phyloP scores from a whole-genome alignment of 192 early-diverging fungal genomes.

The Mortierella claussenii region DNA sequence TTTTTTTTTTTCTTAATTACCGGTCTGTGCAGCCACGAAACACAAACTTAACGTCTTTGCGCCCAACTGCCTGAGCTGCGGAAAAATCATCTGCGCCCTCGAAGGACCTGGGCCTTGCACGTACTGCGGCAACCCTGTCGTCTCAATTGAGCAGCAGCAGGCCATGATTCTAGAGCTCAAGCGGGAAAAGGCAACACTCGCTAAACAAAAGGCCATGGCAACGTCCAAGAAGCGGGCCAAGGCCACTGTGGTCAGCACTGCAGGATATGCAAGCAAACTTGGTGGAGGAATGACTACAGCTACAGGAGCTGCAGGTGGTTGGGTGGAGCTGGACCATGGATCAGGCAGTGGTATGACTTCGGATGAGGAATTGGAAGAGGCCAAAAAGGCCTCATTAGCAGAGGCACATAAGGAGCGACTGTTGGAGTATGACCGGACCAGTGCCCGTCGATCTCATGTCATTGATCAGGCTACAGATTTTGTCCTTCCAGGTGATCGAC shows the following conservation, averaged over 20 bases:
- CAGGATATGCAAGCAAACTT: slow-evolving; percentile 60
- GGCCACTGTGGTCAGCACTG: slow-evolving; percentile 33
- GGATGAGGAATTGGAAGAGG: slow-evolving; percentile 56
- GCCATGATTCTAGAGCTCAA: slow-evolving; percentile 61
- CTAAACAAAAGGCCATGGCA: slow-evolving; percentile 33
- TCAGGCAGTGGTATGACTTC: slow-evolving; percentile 46
- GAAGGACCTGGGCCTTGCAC: slow-evolving; percentile 68
- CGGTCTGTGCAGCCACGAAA: slow-evolving; percentile 59
- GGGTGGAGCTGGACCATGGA: slow-evolving; percentile 11
- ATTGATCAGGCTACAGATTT: slow-evolving; percentile 66
- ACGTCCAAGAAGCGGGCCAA: slow-evolving; percentile 37
- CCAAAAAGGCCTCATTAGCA: slow-evolving; percentile 49
- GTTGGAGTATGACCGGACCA: slow-evolving; percentile 60
- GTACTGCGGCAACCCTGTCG: slow-evolving; percentile 62
- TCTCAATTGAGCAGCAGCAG: slow-evolving; percentile 64
- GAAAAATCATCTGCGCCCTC: slow-evolving; percentile 66
- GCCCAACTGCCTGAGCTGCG: slow-evolving; percentile 68
- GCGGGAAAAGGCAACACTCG: slow-evolving; percentile 53
- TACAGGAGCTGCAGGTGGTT: slow-evolving; percentile 38
- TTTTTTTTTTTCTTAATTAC: not conserved
- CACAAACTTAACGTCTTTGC: slow-evolving; percentile 63
- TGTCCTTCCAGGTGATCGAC: slow-evolving; percentile 62
- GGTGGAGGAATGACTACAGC: slow-evolving; percentile 50
- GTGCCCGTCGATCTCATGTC: slow-evolving; percentile 54
- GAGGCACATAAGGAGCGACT: slow-evolving; percentile 62